Conservation (phyloP, 176 grass and related monocot genomes). For the Miscanthus lutarioriparius region DNA sequence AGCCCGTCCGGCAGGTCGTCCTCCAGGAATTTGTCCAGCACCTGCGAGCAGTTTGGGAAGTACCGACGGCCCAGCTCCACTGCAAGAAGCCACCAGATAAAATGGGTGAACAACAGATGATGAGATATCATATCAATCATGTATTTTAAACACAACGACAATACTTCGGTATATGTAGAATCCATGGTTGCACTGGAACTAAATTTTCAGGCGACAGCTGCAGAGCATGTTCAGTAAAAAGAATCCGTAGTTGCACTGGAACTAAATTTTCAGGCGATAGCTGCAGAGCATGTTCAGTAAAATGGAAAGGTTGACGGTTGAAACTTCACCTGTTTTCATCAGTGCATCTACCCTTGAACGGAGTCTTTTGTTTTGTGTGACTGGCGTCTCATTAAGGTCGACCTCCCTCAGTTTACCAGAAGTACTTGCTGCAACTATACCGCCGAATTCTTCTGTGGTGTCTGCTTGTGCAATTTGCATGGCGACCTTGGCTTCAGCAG, state of each 20-base stretch:
- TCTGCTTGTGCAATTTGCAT: constrained; percentile 98
- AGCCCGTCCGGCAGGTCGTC: constrained; percentile 50
- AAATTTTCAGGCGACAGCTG: too few species aligned
- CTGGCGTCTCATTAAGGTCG: constrained; percentile 90
- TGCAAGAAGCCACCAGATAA: constrained; percentile 35
- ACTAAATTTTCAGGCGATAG: background rate
- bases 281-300: background rate
- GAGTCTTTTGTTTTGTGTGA: constrained; percentile 78
- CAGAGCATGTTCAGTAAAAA: too few species aligned
- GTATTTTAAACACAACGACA: background rate
- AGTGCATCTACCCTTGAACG: constrained; percentile 76
- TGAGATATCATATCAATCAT: background rate
- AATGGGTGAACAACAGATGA: background rate
- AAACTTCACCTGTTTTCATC: constrained; percentile 73
- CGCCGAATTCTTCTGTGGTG: constrained; percentile 59
- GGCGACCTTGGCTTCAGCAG: constrained; percentile 84
- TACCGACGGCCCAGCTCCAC: constrained; percentile 81
- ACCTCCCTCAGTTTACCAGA: constrained; percentile 84
- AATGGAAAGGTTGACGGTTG: background rate
- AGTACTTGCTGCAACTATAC: constrained; percentile 45
- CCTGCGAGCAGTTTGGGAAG: constrained; percentile 85
- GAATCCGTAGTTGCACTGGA: background rate
- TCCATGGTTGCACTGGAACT: too few species aligned
- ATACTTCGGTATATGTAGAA: background rate
- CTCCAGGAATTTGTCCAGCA: constrained; percentile 84